These are phyloP conservation scores for Solanum raphanifolium DNA, from an alignment of 257 asterid genomes.

Conservation along the genomic window DNA sequence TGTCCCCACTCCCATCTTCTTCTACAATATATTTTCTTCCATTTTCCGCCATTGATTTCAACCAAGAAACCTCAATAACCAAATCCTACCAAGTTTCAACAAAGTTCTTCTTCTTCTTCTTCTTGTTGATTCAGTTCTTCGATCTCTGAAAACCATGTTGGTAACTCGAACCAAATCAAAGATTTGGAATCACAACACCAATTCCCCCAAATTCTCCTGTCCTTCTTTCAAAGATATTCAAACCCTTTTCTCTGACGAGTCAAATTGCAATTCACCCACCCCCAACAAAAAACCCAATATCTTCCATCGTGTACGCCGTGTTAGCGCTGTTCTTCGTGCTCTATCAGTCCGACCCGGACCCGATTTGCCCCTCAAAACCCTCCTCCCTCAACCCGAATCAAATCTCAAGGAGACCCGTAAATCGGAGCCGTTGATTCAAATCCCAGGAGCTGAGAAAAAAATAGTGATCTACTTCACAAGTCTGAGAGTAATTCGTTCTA, in stretches of 20 bases:
- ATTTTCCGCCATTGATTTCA: not conserved
- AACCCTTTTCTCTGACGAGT: constrained; percentile 39
- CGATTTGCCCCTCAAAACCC: not conserved
- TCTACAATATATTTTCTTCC: not conserved
- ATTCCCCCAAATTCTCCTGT: constrained; percentile 56
- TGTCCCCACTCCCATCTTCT: not conserved
- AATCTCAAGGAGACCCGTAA: not conserved
- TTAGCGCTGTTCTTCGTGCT: constrained; percentile 43
- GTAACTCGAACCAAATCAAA: constrained; percentile 54
- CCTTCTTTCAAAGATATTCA: constrained; percentile 83
- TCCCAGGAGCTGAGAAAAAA: constrained; percentile 60
- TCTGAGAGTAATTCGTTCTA: constrained; percentile 70
- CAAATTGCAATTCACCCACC: not conserved
- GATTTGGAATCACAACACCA: constrained; percentile 28
- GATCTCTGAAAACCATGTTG: constrained; percentile 56
- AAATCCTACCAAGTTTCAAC: not conserved
- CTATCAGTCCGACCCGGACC: constrained; percentile 20
- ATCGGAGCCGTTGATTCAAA: constrained; percentile 28
- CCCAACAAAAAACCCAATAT: constrained; percentile 20
- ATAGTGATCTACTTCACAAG: constrained; percentile 77
- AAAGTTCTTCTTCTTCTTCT: not conserved
- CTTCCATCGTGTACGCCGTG: constrained; percentile 71
- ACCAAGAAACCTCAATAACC: not conserved
- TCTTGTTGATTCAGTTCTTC: not conserved
- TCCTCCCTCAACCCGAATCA: not conserved